Evolutionary conservation across 2,329 filamentous ascomycete genomes (phyloP).

Genomic region (Celoporthe dispersa): DNA sequence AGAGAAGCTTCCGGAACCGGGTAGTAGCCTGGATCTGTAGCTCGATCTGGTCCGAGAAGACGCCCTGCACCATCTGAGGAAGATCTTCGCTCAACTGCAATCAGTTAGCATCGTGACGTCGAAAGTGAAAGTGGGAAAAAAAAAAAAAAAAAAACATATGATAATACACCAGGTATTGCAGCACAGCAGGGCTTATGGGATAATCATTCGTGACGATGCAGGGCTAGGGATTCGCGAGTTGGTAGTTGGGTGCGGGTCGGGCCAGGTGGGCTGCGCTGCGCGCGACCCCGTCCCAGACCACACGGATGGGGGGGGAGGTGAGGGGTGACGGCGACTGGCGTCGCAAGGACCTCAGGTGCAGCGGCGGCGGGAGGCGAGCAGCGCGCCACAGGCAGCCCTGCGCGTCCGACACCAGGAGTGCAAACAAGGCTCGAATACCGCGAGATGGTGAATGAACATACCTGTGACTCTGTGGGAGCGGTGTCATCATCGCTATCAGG

Average conservation of each 20-base stretch:
- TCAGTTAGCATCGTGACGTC: conserved; percentile 36
- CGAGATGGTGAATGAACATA: conserved; percentile 49
- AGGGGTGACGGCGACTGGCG: conserved; percentile 20
- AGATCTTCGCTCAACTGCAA: conserved; percentile 92
- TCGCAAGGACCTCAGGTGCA: conserved; percentile 15
- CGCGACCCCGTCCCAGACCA: conserved; percentile 12
- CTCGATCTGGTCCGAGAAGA: conserved; percentile 99
- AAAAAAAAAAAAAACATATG: background rate
- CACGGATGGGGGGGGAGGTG: conserved; percentile 23
- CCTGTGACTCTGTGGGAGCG: conserved; percentile 93
- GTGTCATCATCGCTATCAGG: conserved; percentile 98
- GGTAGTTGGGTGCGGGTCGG: conserved; percentile 17
- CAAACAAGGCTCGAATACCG: conserved; percentile 26
- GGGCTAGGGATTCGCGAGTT: conserved; percentile 10
- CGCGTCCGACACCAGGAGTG: conserved; percentile 6
- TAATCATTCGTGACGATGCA: background rate
- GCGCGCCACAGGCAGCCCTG: conserved; percentile 1
- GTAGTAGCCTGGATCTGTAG: conserved; percentile 96
- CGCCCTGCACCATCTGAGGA: conserved; percentile 95
- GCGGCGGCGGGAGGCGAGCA: conserved; percentile 11
- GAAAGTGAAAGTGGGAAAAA: too few species aligned
- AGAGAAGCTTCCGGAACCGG: conserved; percentile 96
- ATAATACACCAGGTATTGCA: background rate
- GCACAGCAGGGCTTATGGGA: background rate
- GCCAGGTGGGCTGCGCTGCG: conserved; percentile 20